Conservation (phyloP, 2,329 filamentous ascomycete species). For the Aschersonia sp. region DNA sequence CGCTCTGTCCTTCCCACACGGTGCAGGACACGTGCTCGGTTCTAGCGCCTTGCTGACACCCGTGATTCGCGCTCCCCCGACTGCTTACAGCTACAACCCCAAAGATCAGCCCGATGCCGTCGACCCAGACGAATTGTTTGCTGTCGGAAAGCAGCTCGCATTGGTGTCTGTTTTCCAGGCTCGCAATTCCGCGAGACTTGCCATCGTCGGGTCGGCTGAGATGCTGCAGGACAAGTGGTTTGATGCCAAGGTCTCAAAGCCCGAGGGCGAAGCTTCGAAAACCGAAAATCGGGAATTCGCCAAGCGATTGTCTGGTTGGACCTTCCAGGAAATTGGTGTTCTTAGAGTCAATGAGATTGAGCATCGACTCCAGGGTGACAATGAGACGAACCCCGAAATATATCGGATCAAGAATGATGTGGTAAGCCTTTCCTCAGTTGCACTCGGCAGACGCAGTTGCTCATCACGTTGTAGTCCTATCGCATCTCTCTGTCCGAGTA, state of each 20-base stretch:
- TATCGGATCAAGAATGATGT: slow-evolving; percentile 96
- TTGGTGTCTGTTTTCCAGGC: slow-evolving; percentile 81
- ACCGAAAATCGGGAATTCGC: slow-evolving; percentile 77
- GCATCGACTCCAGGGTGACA: slow-evolving; percentile 49
- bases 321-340: slow-evolving; percentile 88
- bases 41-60: slow-evolving; percentile 64
- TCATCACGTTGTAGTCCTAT: slow-evolving; percentile 47
- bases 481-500: slow-evolving; percentile 84
- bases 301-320: slow-evolving; percentile 77
- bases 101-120: slow-evolving; percentile 64
- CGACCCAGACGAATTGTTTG: slow-evolving; percentile 64
- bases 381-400: slow-evolving; percentile 65
- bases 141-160: slow-evolving; percentile 67
- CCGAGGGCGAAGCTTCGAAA: slow-evolving; percentile 34
- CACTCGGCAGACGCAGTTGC: not conserved
- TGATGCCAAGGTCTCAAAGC: slow-evolving; percentile 58
- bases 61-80: slow-evolving; percentile 66
- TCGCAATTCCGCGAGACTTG: slow-evolving; percentile 82
- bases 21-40: slow-evolving; percentile 70
- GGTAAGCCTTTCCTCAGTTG: slow-evolving; percentile 35
- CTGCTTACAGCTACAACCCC: slow-evolving; percentile 86
- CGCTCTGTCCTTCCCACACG: slow-evolving; percentile 67
- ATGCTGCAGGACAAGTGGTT: slow-evolving; percentile 85
- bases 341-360: slow-evolving; percentile 70
- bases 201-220: slow-evolving; percentile 73